A percentile compares a stretch with the other conserved stretches of the same genome.
These are phyloP conservation scores for Cordyceps cateniannulata DNA, from an alignment of 2,329 filamentous ascomycete genomes.

Conservation along the genomic window DNA sequence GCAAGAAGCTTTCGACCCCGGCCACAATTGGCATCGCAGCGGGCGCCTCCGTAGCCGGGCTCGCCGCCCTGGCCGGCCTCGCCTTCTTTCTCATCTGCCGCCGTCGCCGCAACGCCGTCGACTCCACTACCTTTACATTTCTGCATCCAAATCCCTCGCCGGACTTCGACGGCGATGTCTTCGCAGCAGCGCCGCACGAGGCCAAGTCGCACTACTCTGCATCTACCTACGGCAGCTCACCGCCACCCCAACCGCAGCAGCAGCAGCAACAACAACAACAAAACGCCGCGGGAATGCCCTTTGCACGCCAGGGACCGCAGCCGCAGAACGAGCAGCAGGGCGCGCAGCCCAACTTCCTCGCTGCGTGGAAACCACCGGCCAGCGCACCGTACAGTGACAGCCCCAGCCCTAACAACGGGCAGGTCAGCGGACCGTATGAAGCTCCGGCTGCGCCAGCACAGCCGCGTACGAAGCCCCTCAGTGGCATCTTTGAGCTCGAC, in stretches of 20 bases:
- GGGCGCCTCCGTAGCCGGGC: conserved; percentile 24
- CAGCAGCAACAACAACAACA: background rate
- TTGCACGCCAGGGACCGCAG: background rate
- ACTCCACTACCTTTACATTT: conserved; percentile 15
- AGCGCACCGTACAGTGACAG: background rate
- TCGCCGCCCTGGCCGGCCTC: conserved; percentile 20
- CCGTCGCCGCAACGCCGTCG: conserved; percentile 17
- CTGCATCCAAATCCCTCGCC: conserved; percentile 20
- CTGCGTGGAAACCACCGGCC: background rate
- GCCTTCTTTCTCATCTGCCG: conserved; percentile 24
- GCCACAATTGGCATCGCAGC: conserved; percentile 29
- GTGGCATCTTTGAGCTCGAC: conserved; percentile 8
- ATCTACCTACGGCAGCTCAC: background rate
- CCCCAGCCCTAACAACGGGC: background rate
- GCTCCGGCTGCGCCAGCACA: background rate
- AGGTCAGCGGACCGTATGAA: background rate
- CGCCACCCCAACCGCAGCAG: background rate
- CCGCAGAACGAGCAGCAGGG: background rate
- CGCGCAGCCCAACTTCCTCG: background rate
- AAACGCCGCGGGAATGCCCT: background rate
- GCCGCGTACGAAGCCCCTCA: background rate
- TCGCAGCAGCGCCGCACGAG: conserved; percentile 10
- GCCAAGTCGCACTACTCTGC: conserved; percentile 12
- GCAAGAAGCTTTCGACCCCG: conserved; percentile 20
- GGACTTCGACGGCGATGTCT: background rate